Evolutionary conservation across 2,329 filamentous ascomycete genomes (phyloP), one percentile per base, ranked within the genome.

Genomic region (Fusarium staphyleae): DNA sequence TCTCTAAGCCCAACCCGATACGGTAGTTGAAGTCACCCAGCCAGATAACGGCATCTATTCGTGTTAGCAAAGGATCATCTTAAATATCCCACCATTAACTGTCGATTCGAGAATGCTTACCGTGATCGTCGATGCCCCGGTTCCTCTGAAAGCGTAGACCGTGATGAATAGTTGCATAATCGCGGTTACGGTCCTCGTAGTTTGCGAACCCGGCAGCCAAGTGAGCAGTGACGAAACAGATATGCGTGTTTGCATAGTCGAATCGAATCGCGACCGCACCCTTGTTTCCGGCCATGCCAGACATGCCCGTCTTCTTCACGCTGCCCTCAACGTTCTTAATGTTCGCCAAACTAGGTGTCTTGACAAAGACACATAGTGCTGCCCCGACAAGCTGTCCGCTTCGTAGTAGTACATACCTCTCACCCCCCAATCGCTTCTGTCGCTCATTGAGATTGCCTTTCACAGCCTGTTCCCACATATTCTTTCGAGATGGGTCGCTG

Each of bases 21-120:
- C 95, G 88, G 74, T 99, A 99, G 70, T 99, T 99, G 78, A 99
- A 99, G 72, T 99, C 95, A 5, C 95, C 95, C 34, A 97, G 82
- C 93, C 95, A 99, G 46, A 97, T 88, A 29, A 98, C 88, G 16
- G 90, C 82, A 63, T 87, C 85, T 82, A 36, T 19, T 36, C 3
- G 24, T 40, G 33, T 57, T 30, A 55, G 59, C 71, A 60, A 74
- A 64, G 5, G n/a, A 28, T 9, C 14, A 12, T 10, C 15, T 14
- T 19, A 9, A 22, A 24, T 11, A 35, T 5, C 14, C 9, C 16
- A 7, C 9, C 15, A 3, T 19, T 32, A 22, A 26, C 26, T 19
- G 15, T 8, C 4, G 15, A 24, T 8, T 5, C 22, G 16, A 16
- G n/a, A 32, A 7, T 14, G 59, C 69, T 58, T 74, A 84, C 87